Conservation (phyloP, 257 asterid genomes). For the Scutellaria barbata region DNA sequence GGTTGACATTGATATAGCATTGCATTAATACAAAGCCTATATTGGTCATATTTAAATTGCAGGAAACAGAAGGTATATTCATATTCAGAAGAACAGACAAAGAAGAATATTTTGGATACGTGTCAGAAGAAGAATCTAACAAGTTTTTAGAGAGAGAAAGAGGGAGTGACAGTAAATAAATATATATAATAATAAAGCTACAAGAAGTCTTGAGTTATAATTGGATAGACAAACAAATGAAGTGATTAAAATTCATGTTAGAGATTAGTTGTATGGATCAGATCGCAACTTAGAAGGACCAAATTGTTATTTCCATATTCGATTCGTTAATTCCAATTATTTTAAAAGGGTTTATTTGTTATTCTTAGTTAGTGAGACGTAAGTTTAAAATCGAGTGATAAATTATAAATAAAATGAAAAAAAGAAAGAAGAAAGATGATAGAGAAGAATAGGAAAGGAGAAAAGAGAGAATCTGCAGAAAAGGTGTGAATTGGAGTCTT, state of each 20-base stretch:
- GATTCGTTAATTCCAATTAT: too few relatives aligned
- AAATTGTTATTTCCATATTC: too few relatives aligned
- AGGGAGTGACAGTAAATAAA: conserved; percentile 2
- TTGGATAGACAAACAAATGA: too few relatives aligned
- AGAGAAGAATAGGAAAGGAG: conserved; percentile 27
- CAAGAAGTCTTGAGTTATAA: too few relatives aligned
- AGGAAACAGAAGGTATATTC: conserved; percentile 81
- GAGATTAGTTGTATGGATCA: too few relatives aligned
- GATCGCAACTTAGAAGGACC: too few relatives aligned
- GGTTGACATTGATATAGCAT: neutral
- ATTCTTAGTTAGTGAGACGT: too few relatives aligned
- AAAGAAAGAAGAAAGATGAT: conserved; percentile 1
- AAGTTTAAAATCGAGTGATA: too few relatives aligned
- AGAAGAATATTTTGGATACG: conserved; percentile 58
- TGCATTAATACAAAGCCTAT: neutral
- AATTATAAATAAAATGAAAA: neutral
- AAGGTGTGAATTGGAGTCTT: conserved; percentile 88
- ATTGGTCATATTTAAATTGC: conserved; percentile 24
- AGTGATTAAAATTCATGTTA: too few relatives aligned
- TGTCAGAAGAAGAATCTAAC: conserved; percentile 65
- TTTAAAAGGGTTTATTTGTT: too few relatives aligned
- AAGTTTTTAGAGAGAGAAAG: conserved; percentile 32
- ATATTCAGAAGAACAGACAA: conserved; percentile 50
- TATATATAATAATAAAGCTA: conserved; percentile 11
- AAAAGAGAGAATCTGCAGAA: conserved; percentile 64